These are phyloP conservation scores for Aspergillus asperescens DNA, from an alignment of 495 filamentous ascomycete species.

Conservation along the genomic window DNA sequence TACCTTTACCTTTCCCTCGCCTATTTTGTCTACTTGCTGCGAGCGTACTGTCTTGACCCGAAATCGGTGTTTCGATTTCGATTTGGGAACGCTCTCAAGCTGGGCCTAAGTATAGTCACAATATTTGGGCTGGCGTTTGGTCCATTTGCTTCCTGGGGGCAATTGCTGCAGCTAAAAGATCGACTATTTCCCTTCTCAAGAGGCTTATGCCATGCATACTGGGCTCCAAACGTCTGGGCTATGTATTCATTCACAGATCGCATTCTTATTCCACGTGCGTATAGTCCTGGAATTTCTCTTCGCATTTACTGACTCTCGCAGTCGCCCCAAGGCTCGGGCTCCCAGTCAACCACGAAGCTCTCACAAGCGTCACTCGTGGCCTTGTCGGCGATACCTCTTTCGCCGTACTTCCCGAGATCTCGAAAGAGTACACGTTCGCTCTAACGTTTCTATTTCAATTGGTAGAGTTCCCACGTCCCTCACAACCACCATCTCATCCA, in stretches of 20 bases:
- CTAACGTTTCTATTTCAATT: constrained; percentile 80
- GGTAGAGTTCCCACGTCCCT: constrained; percentile 35
- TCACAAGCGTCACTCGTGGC: constrained; percentile 85
- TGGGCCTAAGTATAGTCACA: constrained; percentile 63
- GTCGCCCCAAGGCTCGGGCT: constrained; percentile 78
- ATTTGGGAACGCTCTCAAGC: constrained; percentile 72
- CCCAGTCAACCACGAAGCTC: constrained; percentile 61
- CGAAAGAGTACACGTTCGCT: constrained; percentile 70
- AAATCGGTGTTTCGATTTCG: constrained; percentile 70
- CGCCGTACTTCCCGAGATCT: constrained; percentile 83
- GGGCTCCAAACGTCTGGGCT: constrained; percentile 97
- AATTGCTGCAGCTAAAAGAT: constrained; percentile 80
- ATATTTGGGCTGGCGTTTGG: constrained; percentile 85
- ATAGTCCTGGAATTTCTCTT: background rate
- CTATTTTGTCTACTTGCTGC: constrained; percentile 88
- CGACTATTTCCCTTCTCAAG: constrained; percentile 91
- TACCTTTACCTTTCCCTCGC: constrained; percentile 95
- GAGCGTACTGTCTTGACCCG: constrained; percentile 81
- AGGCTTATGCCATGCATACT: constrained; percentile 94
- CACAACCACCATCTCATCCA: background rate
- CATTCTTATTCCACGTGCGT: constrained; percentile 69
- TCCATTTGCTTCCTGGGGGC: constrained; percentile 77
- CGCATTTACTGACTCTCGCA: constrained; percentile 28
- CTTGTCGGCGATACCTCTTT: constrained; percentile 94
- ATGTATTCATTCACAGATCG: constrained; percentile 91